Conservation (phyloP, 2,329 filamentous ascomycete species). For the Fusarium secorum region DNA sequence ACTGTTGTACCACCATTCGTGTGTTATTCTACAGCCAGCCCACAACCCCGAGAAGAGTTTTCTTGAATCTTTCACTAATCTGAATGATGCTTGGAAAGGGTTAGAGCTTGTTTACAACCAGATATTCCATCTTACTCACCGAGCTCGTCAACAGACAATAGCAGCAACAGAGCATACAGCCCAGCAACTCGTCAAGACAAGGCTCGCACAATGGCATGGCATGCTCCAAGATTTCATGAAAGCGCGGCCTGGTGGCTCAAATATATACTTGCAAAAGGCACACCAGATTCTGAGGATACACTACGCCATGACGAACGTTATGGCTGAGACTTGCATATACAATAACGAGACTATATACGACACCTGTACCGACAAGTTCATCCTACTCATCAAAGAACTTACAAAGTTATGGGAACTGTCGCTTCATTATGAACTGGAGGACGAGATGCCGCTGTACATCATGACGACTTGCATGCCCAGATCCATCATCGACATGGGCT, state of each 20-base stretch:
- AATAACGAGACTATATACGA: slow-evolving; percentile 51
- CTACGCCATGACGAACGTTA: slow-evolving; percentile 54
- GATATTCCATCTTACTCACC: slow-evolving; percentile 33
- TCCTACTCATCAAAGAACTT: slow-evolving; percentile 43
- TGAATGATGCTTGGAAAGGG: slow-evolving; percentile 33
- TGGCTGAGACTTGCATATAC: slow-evolving; percentile 48
- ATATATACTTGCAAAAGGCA: slow-evolving; percentile 33
- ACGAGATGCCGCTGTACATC: slow-evolving; percentile 5
- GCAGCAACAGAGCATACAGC: background rate
- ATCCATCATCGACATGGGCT: slow-evolving; percentile 53
- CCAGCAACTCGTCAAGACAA: slow-evolving; percentile 24
- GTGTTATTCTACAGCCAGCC: slow-evolving; percentile 10
- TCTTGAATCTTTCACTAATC: slow-evolving; percentile 1
- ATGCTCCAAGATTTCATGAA: slow-evolving; percentile 38
- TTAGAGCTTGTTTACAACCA: slow-evolving; percentile 32
- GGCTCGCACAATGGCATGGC: slow-evolving; percentile 34
- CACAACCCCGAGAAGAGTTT: background rate
- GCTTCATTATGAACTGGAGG: slow-evolving; percentile 1
- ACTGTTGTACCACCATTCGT: slow-evolving; percentile 25
- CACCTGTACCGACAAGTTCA: slow-evolving; percentile 44
- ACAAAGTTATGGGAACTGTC: slow-evolving; percentile 17
- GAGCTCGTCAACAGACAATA: slow-evolving; percentile 7
- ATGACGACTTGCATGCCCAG: slow-evolving; percentile 42
- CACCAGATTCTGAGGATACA: slow-evolving; percentile 48
- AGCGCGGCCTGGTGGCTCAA: slow-evolving; percentile 9